Conservation (phyloP, 75 land plant genomes). For the Picea sitchensis region DNA sequence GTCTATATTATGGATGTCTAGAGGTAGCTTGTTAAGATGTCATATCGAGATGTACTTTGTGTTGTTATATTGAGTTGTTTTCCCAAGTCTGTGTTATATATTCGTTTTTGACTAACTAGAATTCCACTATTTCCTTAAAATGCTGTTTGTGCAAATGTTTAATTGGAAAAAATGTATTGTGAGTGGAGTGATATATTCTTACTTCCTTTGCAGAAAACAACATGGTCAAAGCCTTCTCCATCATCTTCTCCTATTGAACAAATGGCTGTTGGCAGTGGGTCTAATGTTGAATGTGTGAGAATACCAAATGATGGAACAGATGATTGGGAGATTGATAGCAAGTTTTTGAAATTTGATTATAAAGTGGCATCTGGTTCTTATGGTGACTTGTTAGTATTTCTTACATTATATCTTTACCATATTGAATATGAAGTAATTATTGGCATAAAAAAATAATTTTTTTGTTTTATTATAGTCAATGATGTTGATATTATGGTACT, state of each 20-base stretch:
- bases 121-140: not conserved
- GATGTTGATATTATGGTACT: not conserved
- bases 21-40: not conserved
- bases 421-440: not conserved
- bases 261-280: slow-evolving; percentile 12
- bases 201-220: slow-evolving; percentile 45
- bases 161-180: not conserved
- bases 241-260: slow-evolving; percentile 36
- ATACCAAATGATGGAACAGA: slow-evolving; percentile 81
- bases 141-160: not conserved
- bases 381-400: slow-evolving; percentile 87
- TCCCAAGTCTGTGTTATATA: not conserved
- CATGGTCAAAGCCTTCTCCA: slow-evolving; percentile 40
- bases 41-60: not conserved
- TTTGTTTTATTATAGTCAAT: not conserved
- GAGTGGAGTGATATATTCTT: not conserved
- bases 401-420: not conserved
- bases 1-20: not conserved
- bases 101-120: not conserved
- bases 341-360: slow-evolving; percentile 57
- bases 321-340: slow-evolving; percentile 97
- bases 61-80: not conserved
- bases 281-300: slow-evolving; percentile 26
- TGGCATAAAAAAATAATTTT: not conserved
- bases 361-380: slow-evolving; percentile 93